Base-by-base conservation (phyloP, 2,329 filamentous ascomycete genomes). In the Cordyceps pruinosa region DNA sequence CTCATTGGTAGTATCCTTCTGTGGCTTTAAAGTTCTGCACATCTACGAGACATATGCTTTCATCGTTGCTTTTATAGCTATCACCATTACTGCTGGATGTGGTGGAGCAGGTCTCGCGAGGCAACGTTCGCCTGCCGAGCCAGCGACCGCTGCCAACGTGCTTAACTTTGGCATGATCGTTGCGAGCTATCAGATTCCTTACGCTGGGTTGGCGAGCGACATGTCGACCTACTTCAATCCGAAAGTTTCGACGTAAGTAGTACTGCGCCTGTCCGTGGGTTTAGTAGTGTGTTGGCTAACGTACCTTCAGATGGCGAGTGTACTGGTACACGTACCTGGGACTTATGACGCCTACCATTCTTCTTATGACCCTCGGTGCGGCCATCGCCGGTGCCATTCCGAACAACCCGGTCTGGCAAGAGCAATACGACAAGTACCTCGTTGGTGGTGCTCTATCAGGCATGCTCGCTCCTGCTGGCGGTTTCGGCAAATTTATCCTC, bases 111-210 rank as follows among this genome's bases (percentile, higher is more conserved):
- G 74, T 17, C 73, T 85, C 26, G 67, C 65, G 15, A 66, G 79
- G 26, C 83, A 85, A 65, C 72, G 73, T 1, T 59, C 65, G 17
- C 70, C 75, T 0, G 62, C 66, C 1, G 64, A 68, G 21, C 69
- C 76, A 1, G 67, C 79, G 0, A 73, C 75, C 1, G 76, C 80
- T 0, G 66, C 72, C 2, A 69, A 73, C 12, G 69, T 85, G 2
- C 65, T 86, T 5, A 79, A 74, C 30, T 87, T 83, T 60, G 82
- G 76, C 48, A 83, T 82, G 70, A 77, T 85, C 52, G 77, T 87
- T 4, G 82, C 84, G 0, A 81, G 80, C 0, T 86, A 84, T 65
- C 80, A 85, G 73, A 76, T 87, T 2, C 83, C 84, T 0, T 87
- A 81, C 76, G 80, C 77, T 4, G 77, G 76, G 2, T 72, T 85